phyloP scores from a whole-genome alignment of 495 filamentous ascomycete species.

The Podospora comata region DNA sequence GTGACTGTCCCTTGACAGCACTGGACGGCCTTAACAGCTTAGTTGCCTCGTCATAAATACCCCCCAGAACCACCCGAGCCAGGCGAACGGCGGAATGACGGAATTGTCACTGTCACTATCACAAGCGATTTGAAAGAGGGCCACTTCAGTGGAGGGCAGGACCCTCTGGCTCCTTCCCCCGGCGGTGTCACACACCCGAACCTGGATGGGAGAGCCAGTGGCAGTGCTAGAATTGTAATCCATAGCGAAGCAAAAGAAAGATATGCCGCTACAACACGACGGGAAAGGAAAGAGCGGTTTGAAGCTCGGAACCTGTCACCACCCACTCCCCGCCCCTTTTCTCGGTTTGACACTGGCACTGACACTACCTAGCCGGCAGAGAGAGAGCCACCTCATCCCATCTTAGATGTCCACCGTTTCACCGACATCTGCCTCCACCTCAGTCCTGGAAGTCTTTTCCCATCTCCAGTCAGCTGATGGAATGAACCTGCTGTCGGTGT shows the following conservation, averaged over 20 bases:
- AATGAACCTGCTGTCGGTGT: constrained; percentile 1
- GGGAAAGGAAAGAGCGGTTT: neutral
- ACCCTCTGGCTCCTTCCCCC: neutral
- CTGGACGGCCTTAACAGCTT: neutral
- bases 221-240: neutral
- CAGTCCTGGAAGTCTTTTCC: neutral
- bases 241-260: no score
- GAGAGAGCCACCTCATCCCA: neutral
- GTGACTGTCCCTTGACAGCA: neutral
- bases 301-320: no score
- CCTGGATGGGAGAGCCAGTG: neutral
- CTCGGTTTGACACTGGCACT: neutral
- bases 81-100: neutral
- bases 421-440: no score
- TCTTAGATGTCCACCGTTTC: neutral
- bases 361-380: neutral
- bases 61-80: neutral
- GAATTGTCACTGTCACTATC: neutral
- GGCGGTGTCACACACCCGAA: neutral
- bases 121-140: neutral
- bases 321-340: neutral
- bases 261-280: neutral
- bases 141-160: neutral
- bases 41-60: neutral
- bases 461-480: neutral